Evolutionary conservation across 345 rosid species (phyloP), one percentile per base, ranked within the genome.

Genomic region (Pistacia vera): DNA sequence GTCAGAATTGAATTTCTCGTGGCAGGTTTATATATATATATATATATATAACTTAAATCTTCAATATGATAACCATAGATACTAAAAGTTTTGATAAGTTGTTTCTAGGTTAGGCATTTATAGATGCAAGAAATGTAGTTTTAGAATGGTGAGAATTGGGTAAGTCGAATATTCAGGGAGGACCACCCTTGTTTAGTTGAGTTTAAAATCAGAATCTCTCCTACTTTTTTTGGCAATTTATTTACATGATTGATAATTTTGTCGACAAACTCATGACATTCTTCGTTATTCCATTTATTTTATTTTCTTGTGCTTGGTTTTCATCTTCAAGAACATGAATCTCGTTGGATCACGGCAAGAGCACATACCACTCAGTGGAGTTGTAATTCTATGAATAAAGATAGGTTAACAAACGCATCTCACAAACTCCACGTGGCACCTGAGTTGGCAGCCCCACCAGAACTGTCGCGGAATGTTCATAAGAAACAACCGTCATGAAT

Each of bases 121-220:
- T 63, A 63, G 17, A 36, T 20, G 52, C 8, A 18, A 20, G 22
- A 59, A 59, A 22, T 52, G 2, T 8, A 60, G 3, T 10, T 30
- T 61, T 63, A 63, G 46, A 63, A 30, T 4, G 11, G 20, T 63
- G 33, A 63, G 38, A 63, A 38, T 60, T 22, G 16, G 33, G 16
- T 60, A 17, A 60, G 41, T 60, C 51, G 1, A 25, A 51, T 38
- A 38, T 14, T 38, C 46, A 18, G 16, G 46, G 12, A 36, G 18
- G 49, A 8, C 66, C 41, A 38, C 41, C 41, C 14, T 33, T 14
- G 3, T 62, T 62, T 5, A 30, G 36, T 28, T 60, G 64, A 60
- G 66, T 14, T 65, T 51, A 65, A 7, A 65, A n/a, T 65, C 46
- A 65, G 51, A 41, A 65, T 18, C 28, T 60, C 64, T 63, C 16